Base-by-base conservation (phyloP, 2,329 filamentous ascomycete genomes). In the Drechslerella dactyloides region DNA sequence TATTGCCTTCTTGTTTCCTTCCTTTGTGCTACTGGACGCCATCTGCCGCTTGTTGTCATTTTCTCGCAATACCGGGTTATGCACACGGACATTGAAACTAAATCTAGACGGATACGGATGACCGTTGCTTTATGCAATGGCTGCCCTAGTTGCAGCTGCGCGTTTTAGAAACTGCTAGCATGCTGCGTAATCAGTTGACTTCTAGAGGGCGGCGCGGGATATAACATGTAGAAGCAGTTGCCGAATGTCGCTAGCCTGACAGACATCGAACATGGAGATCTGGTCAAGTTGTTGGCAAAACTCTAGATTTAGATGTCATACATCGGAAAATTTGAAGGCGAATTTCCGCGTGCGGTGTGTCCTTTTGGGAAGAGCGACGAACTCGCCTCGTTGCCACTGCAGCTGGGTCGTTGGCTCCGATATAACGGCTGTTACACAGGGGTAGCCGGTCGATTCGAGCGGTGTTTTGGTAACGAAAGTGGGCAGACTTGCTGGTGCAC, bases 391-490 rank as follows among this genome's bases (percentile, higher is more conserved):
- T 62, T 56, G n/a, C n/a, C n/a, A n/a, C 58, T 58, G 24, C 50
- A 33, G 27, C 3, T 33, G 8, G 27, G 27, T 33, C n/a, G n/a
- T 48, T 62, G 64, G 52, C 61, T 33, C 57, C 56, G 57, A 57
- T 58, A 69, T 62, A 69, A 69, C 65, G 65, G 65, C 40, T 52
- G 58, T 58, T 57, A 69, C 65, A 69, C 37, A 46, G 65, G 65
- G 51, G 40, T 46, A 30, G 58, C 65, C 46, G 59, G 65, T 63
- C 53, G 35, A 54, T 23, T 21, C 27, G 51, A 19, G 42, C 44
- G 11, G 15, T 58, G 37, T 58, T 23, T 63, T 52, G 58, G 65
- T 62, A 63, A 57, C 58, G 40, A 55, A 53, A 51, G 23, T 54
- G 19, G 21, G 33, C 40, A 15, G 11, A 24, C 56, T 37, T 24